phyloP scores from a whole-genome alignment of 768 basidiomycete species.

The Boletus tylopilopsis region DNA sequence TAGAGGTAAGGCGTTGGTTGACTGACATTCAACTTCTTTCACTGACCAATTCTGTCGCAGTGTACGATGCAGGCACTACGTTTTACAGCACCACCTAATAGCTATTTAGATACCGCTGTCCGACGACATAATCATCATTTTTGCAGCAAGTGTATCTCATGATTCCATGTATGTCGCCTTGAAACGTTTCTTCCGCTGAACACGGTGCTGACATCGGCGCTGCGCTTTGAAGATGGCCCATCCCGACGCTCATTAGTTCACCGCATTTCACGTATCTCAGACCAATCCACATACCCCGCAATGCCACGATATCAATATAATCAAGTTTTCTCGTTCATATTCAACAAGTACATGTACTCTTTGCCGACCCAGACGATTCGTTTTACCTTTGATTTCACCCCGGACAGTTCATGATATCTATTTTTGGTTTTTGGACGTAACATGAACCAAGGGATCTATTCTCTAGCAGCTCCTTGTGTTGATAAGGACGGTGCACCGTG shows the following conservation, averaged over 20 bases:
- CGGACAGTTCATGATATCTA: slow-evolving; percentile 5
- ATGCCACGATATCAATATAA: slow-evolving; percentile 25
- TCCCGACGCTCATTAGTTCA: slow-evolving; percentile 23
- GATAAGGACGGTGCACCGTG: neutral
- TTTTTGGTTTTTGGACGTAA: slow-evolving; percentile 6
- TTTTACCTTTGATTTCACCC: slow-evolving; percentile 1
- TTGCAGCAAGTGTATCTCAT: slow-evolving; percentile 28
- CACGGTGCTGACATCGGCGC: neutral
- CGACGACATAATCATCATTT: slow-evolving; percentile 28
- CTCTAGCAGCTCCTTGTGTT: neutral
- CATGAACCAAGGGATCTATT: slow-evolving; percentile 2
- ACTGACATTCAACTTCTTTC: neutral
- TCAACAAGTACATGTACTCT: slow-evolving; percentile 12
- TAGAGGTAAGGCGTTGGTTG: slow-evolving; percentile 19
- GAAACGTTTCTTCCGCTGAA: neutral
- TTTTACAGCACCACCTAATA: slow-evolving; percentile 25
- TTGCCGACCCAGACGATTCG: slow-evolving; percentile 3
- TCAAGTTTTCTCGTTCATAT: slow-evolving; percentile 24
- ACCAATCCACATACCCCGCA: slow-evolving; percentile 25
- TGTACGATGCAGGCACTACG: slow-evolving; percentile 26
- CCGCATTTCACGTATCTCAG: slow-evolving; percentile 22
- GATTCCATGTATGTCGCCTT: slow-evolving; percentile 20
- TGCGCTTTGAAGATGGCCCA: slow-evolving; percentile 22
- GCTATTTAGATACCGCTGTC: slow-evolving; percentile 22
- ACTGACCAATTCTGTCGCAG: slow-evolving; percentile 14